These are phyloP conservation scores for Larix sibirica DNA, from an alignment of 83 land plant genomes.

Conservation along the genomic window DNA sequence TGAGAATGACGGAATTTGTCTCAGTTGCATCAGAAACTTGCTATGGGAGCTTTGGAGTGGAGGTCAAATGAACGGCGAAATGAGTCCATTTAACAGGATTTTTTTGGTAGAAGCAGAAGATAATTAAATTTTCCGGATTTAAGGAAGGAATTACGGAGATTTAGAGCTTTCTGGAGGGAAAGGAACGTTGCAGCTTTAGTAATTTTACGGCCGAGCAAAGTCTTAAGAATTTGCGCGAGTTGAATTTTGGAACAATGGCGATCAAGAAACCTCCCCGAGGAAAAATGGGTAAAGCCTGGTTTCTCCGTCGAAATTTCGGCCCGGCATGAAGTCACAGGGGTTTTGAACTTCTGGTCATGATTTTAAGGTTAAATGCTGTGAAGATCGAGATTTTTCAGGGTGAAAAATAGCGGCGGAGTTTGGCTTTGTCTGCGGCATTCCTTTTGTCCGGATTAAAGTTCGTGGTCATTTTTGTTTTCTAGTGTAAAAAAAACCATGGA, in stretches of 20 bases:
- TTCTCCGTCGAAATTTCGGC: not conserved
- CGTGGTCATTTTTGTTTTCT: not conserved
- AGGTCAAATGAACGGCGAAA: not conserved
- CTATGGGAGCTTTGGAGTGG: not conserved
- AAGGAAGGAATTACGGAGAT: not conserved
- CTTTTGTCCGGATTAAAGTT: constrained; percentile 4
- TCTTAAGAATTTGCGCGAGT: no score
- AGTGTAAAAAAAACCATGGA: not conserved
- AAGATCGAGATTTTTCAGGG: not conserved
- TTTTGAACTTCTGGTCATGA: not conserved
- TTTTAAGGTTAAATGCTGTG: not conserved
- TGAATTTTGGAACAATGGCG: not conserved
- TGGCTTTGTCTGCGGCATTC: not conserved
- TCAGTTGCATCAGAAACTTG: no score
- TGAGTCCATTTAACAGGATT: not conserved
- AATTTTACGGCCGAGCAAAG: no score
- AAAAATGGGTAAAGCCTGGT: not conserved
- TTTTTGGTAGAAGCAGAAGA: no score
- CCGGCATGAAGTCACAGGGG: not conserved
- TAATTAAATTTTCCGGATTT: not conserved
- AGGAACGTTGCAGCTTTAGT: not conserved
- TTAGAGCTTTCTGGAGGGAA: not conserved
- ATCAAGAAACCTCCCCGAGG: not conserved
- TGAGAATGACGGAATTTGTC: no score
- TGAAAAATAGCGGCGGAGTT: constrained; percentile 11